phyloP scores from a whole-genome alignment of 495 filamentous ascomycete species.

The Chaetomium cochliodes region DNA sequence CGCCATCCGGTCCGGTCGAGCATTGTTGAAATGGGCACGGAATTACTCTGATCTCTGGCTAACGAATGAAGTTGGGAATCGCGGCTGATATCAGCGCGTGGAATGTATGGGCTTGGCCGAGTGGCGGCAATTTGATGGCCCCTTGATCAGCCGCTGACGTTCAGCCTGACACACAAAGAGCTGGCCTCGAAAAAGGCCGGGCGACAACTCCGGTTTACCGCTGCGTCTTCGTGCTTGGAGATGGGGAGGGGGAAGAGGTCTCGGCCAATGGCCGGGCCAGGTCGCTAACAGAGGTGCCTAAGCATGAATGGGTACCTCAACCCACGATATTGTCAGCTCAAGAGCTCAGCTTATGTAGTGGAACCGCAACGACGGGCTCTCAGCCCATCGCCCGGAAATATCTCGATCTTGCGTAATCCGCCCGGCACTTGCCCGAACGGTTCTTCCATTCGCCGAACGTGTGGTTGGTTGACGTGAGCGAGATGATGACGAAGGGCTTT shows the following conservation, averaged over 20 bases:
- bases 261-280: conserved; percentile 16
- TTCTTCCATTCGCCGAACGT: neutral
- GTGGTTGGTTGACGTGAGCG: conserved; percentile 1
- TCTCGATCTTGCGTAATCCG: conserved; percentile 1
- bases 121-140: conserved; percentile 11
- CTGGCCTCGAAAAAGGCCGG: conserved; percentile 13
- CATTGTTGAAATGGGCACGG: neutral
- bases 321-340: neutral
- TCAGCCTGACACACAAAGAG: conserved; percentile 18
- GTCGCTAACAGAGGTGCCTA: neutral
- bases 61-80: neutral
- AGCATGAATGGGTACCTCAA: no score
- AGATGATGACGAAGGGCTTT: conserved; percentile 8
- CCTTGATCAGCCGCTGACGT: conserved; percentile 8
- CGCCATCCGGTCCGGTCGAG: neutral
- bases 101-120: neutral
- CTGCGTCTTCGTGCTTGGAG: conserved; percentile 1
- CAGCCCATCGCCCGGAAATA: neutral
- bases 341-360: no score
- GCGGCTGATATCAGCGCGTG: conserved; percentile 2
- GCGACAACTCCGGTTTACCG: conserved; percentile 17
- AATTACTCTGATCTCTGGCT: neutral
- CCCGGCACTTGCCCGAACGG: neutral
- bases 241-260: neutral
- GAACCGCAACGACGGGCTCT: neutral